phyloP scores from a whole-genome alignment of 192 early-diverging fungal species.

The Podila epicladia region DNA sequence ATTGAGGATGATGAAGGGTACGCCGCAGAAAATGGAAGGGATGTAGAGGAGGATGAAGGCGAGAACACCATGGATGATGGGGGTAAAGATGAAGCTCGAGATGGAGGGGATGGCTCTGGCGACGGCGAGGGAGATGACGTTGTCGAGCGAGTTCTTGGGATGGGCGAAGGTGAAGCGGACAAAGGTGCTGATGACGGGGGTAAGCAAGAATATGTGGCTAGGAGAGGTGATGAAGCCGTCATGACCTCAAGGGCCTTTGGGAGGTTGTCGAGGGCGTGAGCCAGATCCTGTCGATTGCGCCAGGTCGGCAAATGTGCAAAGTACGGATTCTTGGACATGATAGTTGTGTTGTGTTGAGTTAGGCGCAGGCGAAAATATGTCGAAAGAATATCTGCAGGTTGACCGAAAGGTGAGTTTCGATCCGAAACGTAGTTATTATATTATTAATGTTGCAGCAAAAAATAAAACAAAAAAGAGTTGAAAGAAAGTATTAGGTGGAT shows the following conservation, averaged over 20 bases:
- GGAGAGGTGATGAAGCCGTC: constrained; percentile 17
- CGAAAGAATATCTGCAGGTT: too few relatives aligned
- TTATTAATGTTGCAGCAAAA: too few relatives aligned
- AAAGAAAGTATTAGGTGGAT: background rate
- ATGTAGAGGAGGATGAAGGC: background rate
- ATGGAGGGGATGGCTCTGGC: constrained; percentile 2
- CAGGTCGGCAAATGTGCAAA: constrained; percentile 45
- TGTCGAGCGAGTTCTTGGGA: background rate
- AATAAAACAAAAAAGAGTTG: background rate
- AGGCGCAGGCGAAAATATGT: too few relatives aligned
- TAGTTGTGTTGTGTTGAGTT: background rate
- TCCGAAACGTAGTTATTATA: background rate
- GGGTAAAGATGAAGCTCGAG: background rate
- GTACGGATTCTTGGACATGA: constrained; percentile 48
- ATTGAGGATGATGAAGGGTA: background rate
- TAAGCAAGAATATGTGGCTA: constrained; percentile 25
- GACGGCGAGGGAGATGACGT: background rate
- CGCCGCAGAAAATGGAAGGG: constrained; percentile 5
- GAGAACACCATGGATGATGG: background rate
- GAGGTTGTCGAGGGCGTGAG: constrained; percentile 40
- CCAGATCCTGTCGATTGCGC: constrained; percentile 49
- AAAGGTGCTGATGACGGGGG: background rate
- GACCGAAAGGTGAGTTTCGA: background rate
- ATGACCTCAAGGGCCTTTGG: constrained; percentile 28
- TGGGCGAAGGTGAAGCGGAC: background rate